Evolutionary conservation across 345 rosid genomes (phyloP).

Genomic region (Pugionium cornutum): DNA sequence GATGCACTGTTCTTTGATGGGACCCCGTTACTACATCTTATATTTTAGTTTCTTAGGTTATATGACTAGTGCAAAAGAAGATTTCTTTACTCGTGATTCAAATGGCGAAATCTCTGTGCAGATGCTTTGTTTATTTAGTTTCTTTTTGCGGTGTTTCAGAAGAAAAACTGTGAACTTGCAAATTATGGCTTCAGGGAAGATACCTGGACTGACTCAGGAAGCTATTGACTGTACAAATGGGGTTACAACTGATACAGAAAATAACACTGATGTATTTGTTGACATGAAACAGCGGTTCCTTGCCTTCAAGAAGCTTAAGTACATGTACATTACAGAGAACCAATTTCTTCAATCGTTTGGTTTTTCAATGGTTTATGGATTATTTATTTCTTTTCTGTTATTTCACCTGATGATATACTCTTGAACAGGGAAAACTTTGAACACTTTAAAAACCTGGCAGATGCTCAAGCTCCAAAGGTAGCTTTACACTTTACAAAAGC

Average conservation of each 20-base stretch:
- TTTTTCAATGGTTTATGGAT: conserved; percentile 41
- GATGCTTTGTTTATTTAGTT: conserved; percentile 7
- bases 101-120: neutral
- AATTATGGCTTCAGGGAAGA: conserved; percentile 36
- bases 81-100: conserved; percentile 19
- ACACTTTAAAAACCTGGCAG: conserved; percentile 63
- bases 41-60: neutral
- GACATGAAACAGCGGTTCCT: conserved; percentile 71
- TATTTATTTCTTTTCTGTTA: neutral
- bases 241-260: conserved; percentile 28
- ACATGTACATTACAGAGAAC: conserved; percentile 51
- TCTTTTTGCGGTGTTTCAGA: conserved; percentile 23
- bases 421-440: conserved; percentile 68
- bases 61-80: neutral
- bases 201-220: conserved; percentile 38
- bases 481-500: neutral
- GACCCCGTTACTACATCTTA: neutral
- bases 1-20: neutral
- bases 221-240: conserved; percentile 29
- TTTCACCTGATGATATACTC: conserved; percentile 16
- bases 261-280: conserved; percentile 51
- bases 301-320: conserved; percentile 65
- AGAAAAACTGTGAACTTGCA: conserved; percentile 29
- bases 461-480: conserved; percentile 88
- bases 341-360: conserved; percentile 15